These are phyloP conservation scores for Stevia rebaudiana DNA, from an alignment of 140 eudicot genomes.

Conservation along the genomic window DNA sequence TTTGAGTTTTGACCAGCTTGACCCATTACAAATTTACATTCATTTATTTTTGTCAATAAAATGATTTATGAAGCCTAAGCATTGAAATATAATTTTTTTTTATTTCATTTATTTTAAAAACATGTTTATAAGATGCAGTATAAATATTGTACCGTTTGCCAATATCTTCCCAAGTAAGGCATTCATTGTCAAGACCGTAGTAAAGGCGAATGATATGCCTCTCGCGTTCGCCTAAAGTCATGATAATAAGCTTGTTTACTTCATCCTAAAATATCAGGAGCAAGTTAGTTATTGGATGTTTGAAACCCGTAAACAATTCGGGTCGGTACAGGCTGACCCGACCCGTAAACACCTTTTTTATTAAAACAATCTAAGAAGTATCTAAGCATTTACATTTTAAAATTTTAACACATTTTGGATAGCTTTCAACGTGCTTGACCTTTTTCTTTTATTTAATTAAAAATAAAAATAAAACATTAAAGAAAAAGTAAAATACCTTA, in stretches of 20 bases:
- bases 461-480: neutral
- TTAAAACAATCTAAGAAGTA: neutral
- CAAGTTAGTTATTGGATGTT: neutral
- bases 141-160: constrained; percentile 50
- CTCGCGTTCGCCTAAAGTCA: constrained; percentile 58
- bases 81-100: too few species aligned
- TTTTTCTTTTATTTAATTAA: neutral
- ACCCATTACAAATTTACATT: neutral
- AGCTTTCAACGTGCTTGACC: neutral
- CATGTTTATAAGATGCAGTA: neutral
- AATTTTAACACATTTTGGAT: neutral
- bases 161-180: constrained; percentile 90
- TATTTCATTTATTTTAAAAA: neutral
- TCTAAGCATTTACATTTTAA: neutral
- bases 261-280: constrained; percentile 50
- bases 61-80: too few species aligned
- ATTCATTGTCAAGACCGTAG: constrained; percentile 73
- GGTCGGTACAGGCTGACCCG: neutral
- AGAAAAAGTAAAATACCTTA: constrained; percentile 45
- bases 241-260: constrained; percentile 60
- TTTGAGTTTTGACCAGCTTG: neutral
- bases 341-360: neutral
- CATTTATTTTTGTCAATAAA: too few species aligned
- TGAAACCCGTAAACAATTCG: neutral
- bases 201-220: constrained; percentile 67